phyloP scores from a whole-genome alignment of 306 rosid genomes.

The Cucurbita moschata region DNA sequence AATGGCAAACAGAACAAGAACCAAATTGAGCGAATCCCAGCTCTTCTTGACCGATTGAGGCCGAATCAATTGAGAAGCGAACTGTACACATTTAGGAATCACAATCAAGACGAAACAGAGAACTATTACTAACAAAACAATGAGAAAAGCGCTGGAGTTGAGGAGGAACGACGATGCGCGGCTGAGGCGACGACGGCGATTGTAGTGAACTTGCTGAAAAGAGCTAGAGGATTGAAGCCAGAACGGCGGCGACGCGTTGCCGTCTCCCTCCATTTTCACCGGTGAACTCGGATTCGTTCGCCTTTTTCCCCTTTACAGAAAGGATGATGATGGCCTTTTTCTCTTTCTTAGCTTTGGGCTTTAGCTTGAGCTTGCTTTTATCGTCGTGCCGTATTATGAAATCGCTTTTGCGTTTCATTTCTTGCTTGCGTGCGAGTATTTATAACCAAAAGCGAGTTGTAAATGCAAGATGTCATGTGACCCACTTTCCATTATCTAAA shows the following conservation, averaged over 20 bases:
- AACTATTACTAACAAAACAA: conserved; percentile 27
- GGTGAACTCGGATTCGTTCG: background rate
- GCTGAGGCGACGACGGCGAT: conserved; percentile 19
- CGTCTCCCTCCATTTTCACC: conserved; percentile 41
- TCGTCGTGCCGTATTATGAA: background rate
- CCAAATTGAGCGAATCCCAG: conserved; percentile 66
- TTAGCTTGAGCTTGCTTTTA: background rate
- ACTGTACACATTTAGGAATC: conserved; percentile 37
- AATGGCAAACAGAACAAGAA: conserved; percentile 79
- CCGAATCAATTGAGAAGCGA: conserved; percentile 37
- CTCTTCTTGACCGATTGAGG: conserved; percentile 55
- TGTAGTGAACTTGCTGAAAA: background rate
- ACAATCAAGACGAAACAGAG: conserved; percentile 28
- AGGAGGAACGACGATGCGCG: conserved; percentile 29
- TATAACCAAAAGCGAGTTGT: background rate
- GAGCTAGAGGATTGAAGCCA: conserved; percentile 31
- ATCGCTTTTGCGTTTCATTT: background rate
- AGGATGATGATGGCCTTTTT: background rate
- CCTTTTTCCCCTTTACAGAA: background rate
- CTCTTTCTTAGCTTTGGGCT: background rate
- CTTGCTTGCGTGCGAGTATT: background rate
- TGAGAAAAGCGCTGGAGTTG: conserved; percentile 36
- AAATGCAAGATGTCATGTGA: background rate
- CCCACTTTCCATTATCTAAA: background rate
- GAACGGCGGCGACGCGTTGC: conserved; percentile 28